Base-by-base conservation (phyloP, 2,329 filamentous ascomycete species). In the Colletotrichum lentis region DNA sequence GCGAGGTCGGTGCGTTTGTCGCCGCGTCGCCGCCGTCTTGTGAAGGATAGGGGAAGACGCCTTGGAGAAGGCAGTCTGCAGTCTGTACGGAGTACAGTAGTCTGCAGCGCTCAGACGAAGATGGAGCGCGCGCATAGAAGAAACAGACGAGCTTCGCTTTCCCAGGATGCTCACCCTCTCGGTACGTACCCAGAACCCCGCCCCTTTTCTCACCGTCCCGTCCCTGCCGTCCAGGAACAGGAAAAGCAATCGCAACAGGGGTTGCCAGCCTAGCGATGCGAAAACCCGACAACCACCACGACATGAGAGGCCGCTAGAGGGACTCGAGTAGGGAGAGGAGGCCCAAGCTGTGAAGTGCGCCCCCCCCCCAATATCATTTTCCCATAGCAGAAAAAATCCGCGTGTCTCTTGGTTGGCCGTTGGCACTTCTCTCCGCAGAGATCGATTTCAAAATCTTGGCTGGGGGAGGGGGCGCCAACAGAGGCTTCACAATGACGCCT, bases 1-100 rank as follows among this genome's bases (percentile, higher is more conserved):
- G 43, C 22, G 65, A 68, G 65, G 65, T 60, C 50, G 65, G 65
- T 68, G 65, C 65, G 62, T 47, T 27, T 6, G 27, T 27, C 27
- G 27, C 27, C 27, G 27, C 27, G 27, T 8, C 27, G 27, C 4
- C 35, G 31, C n/a, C 49, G 49, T 37, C 20, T 6, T 6, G 50
- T 10, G 6, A 43, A 31, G 41, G 22, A 57, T 49, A 43, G 47
- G 24, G n/a, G 49, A 20, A 14, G 24, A n/a, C n/a, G 7, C 18
- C n/a, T 41, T 41, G 37, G 37, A 41, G 37, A 11, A 8, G 43
- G 43, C 8, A 8, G 43, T 22, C 31, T 14, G 50, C 31, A 35
- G 27, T 39, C 37, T 41, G 37, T n/a, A n/a, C n/a, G n/a, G n/a
- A n/a, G n/a, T n/a, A n/a, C 12, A 27, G 24, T 27, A 3, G 24